Evolutionary conservation across 73 alveolate species (phyloP).

Genomic region (Blepharisma stoltei): DNA sequence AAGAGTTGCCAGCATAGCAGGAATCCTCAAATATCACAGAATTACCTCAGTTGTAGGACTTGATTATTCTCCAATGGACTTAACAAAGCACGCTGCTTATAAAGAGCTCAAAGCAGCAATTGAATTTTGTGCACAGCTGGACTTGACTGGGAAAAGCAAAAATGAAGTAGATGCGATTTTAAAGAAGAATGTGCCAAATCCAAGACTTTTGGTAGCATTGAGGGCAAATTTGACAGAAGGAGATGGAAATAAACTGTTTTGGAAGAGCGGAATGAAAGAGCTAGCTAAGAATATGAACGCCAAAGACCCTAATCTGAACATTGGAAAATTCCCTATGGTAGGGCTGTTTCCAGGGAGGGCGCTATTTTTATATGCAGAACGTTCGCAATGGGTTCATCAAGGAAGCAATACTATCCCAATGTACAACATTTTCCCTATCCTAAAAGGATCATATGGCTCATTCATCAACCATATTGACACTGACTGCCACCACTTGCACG

Average conservation of each 20-base stretch:
- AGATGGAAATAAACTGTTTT: constrained; percentile 37
- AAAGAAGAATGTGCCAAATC: constrained; percentile 30
- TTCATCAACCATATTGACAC: constrained; percentile 42
- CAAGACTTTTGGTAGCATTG: constrained; percentile 43
- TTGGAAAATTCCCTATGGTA: constrained; percentile 25
- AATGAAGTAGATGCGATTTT: constrained; percentile 37
- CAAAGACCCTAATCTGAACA: not conserved
- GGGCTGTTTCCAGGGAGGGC: constrained; percentile 78
- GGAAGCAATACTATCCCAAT: constrained; percentile 66
- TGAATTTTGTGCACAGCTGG: not conserved
- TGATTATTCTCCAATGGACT: constrained; percentile 72
- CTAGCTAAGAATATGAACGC: constrained; percentile 39
- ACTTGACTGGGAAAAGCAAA: not conserved
- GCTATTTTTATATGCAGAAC: constrained; percentile 52
- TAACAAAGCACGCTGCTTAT: constrained; percentile 52
- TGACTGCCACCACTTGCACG: constrained; percentile 65
- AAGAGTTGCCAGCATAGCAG: constrained; percentile 69
- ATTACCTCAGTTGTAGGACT: constrained; percentile 66
- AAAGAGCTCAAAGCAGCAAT: constrained; percentile 39
- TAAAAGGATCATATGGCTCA: constrained; percentile 48
- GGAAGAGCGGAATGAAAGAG: constrained; percentile 46
- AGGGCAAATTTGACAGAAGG: constrained; percentile 40
- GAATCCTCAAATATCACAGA: constrained; percentile 52
- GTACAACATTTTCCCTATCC: constrained; percentile 71
- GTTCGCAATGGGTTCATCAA: constrained; percentile 62